Percentiles rank a stretch among this genome's conserved stretches.
Evolutionary conservation across 2,329 filamentous ascomycete genomes (phyloP).

Genomic region (Rutstroemia sydowiana): DNA sequence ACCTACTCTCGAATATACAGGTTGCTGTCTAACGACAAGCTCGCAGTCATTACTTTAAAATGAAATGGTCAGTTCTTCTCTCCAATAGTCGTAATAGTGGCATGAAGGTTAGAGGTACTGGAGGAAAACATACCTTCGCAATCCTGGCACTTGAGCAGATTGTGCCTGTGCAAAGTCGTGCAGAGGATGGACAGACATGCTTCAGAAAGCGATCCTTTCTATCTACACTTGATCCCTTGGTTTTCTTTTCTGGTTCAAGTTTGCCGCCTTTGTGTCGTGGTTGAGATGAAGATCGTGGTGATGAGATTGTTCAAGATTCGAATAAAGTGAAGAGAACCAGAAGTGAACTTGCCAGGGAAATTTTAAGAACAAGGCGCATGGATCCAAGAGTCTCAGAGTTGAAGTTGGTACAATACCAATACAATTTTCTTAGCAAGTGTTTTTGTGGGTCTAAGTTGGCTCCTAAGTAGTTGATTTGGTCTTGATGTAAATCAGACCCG

Average conservation of each 20-base stretch:
- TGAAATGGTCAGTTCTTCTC: conserved; percentile 23
- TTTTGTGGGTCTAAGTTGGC: neutral
- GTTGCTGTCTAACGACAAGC: conserved; percentile 58
- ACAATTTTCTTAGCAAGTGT: neutral
- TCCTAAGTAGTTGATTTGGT: neutral
- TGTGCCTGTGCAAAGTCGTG: conserved; percentile 25
- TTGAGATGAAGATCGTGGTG: neutral
- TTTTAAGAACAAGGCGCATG: neutral
- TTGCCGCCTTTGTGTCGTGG: neutral
- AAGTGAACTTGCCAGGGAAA: conserved; percentile 1
- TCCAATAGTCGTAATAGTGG: neutral
- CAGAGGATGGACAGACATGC: conserved; percentile 14
- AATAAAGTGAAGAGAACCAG: conserved; percentile 3
- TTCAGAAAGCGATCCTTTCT: conserved; percentile 8
- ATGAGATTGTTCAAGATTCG: neutral
- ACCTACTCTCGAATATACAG: conserved; percentile 58
- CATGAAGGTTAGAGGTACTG: neutral
- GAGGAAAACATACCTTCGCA: conserved; percentile 19
- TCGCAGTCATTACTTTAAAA: conserved; percentile 45
- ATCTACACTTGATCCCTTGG: conserved; percentile 5
- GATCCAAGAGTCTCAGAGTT: neutral
- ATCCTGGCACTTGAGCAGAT: conserved; percentile 17
- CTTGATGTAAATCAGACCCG: neutral
- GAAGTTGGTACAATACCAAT: neutral
- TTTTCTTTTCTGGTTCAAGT: neutral